Base-by-base conservation (phyloP, 2,329 filamentous ascomycete genomes). In the Plenodomus lindquistii region DNA sequence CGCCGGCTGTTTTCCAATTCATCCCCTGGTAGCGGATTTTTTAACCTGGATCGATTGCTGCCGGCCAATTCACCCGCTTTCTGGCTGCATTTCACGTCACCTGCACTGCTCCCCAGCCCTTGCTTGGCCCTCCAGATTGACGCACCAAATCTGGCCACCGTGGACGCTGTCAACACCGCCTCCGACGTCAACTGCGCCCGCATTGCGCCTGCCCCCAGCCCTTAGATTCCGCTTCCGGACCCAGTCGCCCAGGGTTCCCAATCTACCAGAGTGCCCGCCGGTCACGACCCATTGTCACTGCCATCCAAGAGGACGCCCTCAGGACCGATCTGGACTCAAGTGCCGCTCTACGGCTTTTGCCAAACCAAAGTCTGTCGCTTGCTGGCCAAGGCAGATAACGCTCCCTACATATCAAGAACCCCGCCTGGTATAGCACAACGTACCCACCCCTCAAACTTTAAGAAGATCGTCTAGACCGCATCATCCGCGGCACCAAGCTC, bases 381-480 rank as follows among this genome's bases (percentile, higher is more conserved):
- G 69, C 69, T 70, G 69, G 69, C 53, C 69, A 71, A 69, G 64
- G 62, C 67, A 70, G 66, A 67, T 59, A 62, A 46, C 61, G 53
- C 51, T 65, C 64, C 38, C 55, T 69, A 63, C 56, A 62, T 63
- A 62, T 55, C 49, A 49, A 57, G 57, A 56, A 40, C 54, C 48
- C 48, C 45, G 39, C 54, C 44, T 37, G 48, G 34, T 40, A 52
- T 55, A 53, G 48, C 52, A 39, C 45, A 37, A 41, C 45, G 39
- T 50, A 44, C 48, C n/a, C 46, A 57, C 48, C 59, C 52, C 47
- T 19, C 55, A 51, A 42, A 48, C 52, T 54, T 60, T 61, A 62
- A 60, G 52, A 50, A 55, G 40, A 52, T 58, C 57, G 39, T 54
- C 48, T 57, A 60, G 47, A 50, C 58, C 55, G 40, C 54, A 48